Base-by-base conservation (phyloP, 768 basidiomycete genomes). In the Calocybe gangraenosa region DNA sequence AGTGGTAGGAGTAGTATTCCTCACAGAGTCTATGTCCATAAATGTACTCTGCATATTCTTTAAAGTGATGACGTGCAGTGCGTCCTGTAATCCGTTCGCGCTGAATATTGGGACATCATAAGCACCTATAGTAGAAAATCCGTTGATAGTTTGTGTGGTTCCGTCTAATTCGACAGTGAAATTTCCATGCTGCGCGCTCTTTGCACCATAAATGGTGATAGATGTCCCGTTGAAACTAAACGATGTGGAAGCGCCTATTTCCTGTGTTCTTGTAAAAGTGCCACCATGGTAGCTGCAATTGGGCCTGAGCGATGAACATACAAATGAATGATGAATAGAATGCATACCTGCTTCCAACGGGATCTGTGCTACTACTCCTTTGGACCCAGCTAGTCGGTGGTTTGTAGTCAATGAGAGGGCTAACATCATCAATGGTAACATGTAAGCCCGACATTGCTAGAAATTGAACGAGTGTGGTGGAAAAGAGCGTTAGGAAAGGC, bases 141-240 rank as follows among this genome's bases (percentile, higher is more conserved):
- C 64, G 33, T 58, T 54, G 17, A 38, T 34, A 15, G 21, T 21
- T 7, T 52, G 34, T 22, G 37, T 60, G 14, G 40, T 42, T 15
- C 57, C 44, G 42, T 74, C 71, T 0, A 71, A 42, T 17, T 55
- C 40, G 13, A 70, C 59, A 6, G 40, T 54, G 48, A 61, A 73
- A 17, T 47, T 59, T 1, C 71, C 69, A 46, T 71, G 65, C 34
- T 68, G 64, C 14, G 25, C 2, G 7, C 67, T 58, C 17, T 64
- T 62, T 2, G 64, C 68, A 6, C 72, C 71, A 23, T 59, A 69
- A 14, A 73, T 52, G 55, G 61, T 62, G 31, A 73, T 36, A 2
- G 54, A 58, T 3, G 66, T 66, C 9, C 70, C 71, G 18, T 63
- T 69, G 58, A 73, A 73, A 40, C 46, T 48, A 43, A 72, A 60